phyloP scores from a whole-genome alignment of 306 rosid genomes.

The Echinosophora koreensis region DNA sequence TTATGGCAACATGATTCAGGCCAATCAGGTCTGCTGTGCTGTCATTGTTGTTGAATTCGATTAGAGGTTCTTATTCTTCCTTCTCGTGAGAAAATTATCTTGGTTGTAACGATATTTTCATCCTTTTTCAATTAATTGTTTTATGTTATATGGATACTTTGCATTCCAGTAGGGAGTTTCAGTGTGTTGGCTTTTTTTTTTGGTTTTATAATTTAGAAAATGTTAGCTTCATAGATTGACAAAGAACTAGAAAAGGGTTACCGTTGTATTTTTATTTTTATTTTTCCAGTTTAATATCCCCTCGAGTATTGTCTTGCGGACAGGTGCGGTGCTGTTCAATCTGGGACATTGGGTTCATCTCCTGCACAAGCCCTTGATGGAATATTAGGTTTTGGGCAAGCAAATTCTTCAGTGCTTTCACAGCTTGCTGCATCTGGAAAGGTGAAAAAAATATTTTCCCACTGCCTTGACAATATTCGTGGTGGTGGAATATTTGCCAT shows the following conservation, averaged over 20 bases:
- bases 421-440: slow-evolving; percentile 90
- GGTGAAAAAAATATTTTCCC: slow-evolving; percentile 87
- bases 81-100: slow-evolving; percentile 30
- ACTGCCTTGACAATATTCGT: slow-evolving; percentile 79
- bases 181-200: not conserved
- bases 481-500: slow-evolving; percentile 99
- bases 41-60: slow-evolving; percentile 36
- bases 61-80: slow-evolving; percentile 22
- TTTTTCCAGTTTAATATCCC: slow-evolving; percentile 18
- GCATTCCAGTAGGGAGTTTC: slow-evolving; percentile 25
- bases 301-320: slow-evolving; percentile 37
- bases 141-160: slow-evolving; percentile 32
- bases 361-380: slow-evolving; percentile 80
- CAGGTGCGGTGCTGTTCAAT: slow-evolving; percentile 85
- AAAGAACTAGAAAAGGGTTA: slow-evolving; percentile 6
- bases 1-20: slow-evolving; percentile 1
- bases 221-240: slow-evolving; percentile 29
- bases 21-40: slow-evolving; percentile 7
- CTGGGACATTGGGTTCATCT: slow-evolving; percentile 70
- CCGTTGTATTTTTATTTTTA: not conserved
- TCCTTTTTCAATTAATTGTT: slow-evolving; percentile 28
- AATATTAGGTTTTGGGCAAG: slow-evolving; percentile 96
- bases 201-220: slow-evolving; percentile 6
- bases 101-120: slow-evolving; percentile 1
- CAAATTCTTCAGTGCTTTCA: slow-evolving; percentile 88